Evolutionary conservation across 805 yeast species (phyloP).

Genomic region (Pichia occidentalis): DNA sequence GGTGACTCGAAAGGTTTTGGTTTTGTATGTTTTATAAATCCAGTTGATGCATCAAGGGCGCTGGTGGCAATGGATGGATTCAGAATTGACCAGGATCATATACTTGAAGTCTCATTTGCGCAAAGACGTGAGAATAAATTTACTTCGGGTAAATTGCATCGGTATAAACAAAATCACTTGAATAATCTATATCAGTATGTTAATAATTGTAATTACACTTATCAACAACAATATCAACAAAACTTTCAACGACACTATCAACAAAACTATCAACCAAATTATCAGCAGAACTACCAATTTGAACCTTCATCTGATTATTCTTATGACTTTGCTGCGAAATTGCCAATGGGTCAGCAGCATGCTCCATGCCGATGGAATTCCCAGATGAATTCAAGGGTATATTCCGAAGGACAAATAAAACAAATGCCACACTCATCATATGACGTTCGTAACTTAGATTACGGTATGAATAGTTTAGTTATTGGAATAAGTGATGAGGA

Average conservation of each 20-base stretch:
- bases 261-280: slow-evolving; percentile 8
- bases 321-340: no score
- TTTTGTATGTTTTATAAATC: slow-evolving; percentile 66
- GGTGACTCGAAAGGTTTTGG: slow-evolving; percentile 68
- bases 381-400: no score
- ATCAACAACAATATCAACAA: no score
- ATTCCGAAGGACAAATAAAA: no score
- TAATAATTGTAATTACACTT: slow-evolving; percentile 16
- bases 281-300: no score
- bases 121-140: slow-evolving; percentile 59
- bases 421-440: no score
- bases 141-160: slow-evolving; percentile 29
- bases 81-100: slow-evolving; percentile 30
- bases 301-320: no score
- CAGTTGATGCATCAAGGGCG: slow-evolving; percentile 63
- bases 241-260: slow-evolving; percentile 4
- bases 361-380: no score
- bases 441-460: no score
- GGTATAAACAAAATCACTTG: slow-evolving; percentile 31
- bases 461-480: not conserved
- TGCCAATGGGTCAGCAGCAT: no score
- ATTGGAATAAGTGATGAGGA: slow-evolving; percentile 8
- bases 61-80: slow-evolving; percentile 56
- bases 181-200: slow-evolving; percentile 24
- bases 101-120: slow-evolving; percentile 58